Evolutionary conservation across 2,329 filamentous ascomycete species (phyloP), one percentile per base, ranked within the genome.

Genomic region (Alternaria longipes): DNA sequence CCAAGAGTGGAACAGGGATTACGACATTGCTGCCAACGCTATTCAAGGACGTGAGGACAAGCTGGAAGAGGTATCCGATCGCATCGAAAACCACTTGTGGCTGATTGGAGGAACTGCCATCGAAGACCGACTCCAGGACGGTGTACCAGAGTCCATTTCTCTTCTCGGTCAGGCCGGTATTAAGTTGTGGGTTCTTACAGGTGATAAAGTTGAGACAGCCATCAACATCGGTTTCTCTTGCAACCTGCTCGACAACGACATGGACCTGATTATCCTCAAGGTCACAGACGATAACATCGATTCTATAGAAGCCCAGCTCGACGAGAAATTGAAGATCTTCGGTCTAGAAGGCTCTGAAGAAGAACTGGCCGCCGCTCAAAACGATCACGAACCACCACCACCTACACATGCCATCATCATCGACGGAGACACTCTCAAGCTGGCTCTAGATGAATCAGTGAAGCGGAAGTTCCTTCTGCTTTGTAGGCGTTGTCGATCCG

Each of bases 161-260:
- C 83, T 99, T 45, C 88, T 99, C 54, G 94, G 91, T 30, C 89
- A 93, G 73, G 95, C 95, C 55, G 96, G 96, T 77, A 97, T 99
- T 80, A 99, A 99, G 81, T 87, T 99, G 8, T 99, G 95, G 95
- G 95, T 99, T 55, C 83, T 99, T 66, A 99, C 95, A 16, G 95
- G 96, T 65, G 95, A 99, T 84, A 99, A 98, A 81, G 94, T 98
- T 32, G 95, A 99, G 81, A 99, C 95, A 24, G 95, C 96, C 59
- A 99, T 99, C 88, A 99, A 99, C 81, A 99, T 99, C 75, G 95
- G 95, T 3, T 99, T 98, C 81, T 99, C 96, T 11, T 99, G 96
- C 83, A 99, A 99, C 71, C 85, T 99, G 32, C 87, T 99, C 56
- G 93, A 94, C 80, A 99, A 97, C 79, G 92, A 97, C 69, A 97